Percentiles rank a stretch among this genome's conserved stretches.
These are phyloP conservation scores for Colletotrichum sp. DNA, from an alignment of 2,329 filamentous ascomycete genomes.

Conservation along the genomic window DNA sequence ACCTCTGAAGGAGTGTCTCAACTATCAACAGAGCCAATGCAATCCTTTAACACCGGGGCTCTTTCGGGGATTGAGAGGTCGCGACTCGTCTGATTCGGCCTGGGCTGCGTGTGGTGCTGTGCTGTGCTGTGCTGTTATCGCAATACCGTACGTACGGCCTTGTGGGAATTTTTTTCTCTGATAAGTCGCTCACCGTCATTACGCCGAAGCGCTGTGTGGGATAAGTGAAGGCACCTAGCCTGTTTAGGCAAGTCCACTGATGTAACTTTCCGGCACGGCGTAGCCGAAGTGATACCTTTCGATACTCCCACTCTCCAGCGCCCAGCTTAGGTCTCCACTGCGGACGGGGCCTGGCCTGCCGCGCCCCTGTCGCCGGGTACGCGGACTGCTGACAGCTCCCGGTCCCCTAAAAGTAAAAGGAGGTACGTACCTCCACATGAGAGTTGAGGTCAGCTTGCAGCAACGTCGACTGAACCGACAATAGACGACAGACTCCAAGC, in stretches of 20 bases:
- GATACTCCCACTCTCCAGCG: background rate
- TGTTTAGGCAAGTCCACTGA: background rate
- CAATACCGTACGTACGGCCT: background rate
- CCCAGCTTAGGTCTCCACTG: background rate
- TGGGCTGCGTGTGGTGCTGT: background rate
- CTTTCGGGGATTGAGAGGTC: background rate
- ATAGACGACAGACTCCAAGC: background rate
- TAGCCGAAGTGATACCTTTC: background rate
- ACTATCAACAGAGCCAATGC: background rate
- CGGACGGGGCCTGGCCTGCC: background rate
- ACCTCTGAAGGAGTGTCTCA: background rate
- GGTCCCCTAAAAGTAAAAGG: background rate
- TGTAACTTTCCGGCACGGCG: background rate
- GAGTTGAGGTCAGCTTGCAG: constrained; percentile 15
- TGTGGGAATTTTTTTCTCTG: constrained; percentile 7
- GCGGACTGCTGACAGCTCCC: constrained; percentile 12
- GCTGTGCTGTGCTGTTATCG: constrained; percentile 3
- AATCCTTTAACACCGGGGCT: background rate
- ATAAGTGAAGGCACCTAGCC: background rate
- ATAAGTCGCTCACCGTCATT: constrained; percentile 5
- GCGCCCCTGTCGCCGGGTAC: constrained; percentile 1
- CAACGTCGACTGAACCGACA: constrained; percentile 16
- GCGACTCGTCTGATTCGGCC: constrained; percentile 2
- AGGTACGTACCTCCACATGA: constrained; percentile 1
- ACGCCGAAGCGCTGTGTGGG: background rate